These are phyloP conservation scores for Trifolium dubium DNA, from an alignment of 306 rosid genomes.

Conservation along the genomic window DNA sequence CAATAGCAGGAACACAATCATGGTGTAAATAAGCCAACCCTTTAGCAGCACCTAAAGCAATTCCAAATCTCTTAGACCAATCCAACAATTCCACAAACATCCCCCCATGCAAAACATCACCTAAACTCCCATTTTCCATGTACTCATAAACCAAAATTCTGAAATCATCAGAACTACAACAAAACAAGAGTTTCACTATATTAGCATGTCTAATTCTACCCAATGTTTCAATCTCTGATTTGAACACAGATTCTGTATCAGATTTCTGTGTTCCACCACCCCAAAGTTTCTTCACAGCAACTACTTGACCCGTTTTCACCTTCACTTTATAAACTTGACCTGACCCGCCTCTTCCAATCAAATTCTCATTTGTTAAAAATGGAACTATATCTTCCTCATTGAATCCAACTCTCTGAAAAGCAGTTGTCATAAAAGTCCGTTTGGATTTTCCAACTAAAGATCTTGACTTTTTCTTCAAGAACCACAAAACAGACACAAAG, in stretches of 20 bases:
- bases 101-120: slow-evolving; percentile 65
- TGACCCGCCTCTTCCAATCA: slow-evolving; percentile 76
- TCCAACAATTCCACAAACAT: slow-evolving; percentile 47
- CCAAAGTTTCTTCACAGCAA: slow-evolving; percentile 79
- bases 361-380: slow-evolving; percentile 48
- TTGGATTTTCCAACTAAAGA: slow-evolving; percentile 44
- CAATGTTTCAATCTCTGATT: slow-evolving; percentile 73
- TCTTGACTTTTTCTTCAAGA: slow-evolving; percentile 42
- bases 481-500: slow-evolving; percentile 54
- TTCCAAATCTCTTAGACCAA: slow-evolving; percentile 57
- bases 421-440: slow-evolving; percentile 43
- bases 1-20: slow-evolving; percentile 68
- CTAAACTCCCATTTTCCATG: slow-evolving; percentile 82
- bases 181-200: slow-evolving; percentile 69
- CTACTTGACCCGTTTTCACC: slow-evolving; percentile 62
- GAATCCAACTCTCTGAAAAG: slow-evolving; percentile 68
- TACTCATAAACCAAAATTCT: slow-evolving; percentile 72
- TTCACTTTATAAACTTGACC: slow-evolving; percentile 67
- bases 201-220: slow-evolving; percentile 81
- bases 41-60: slow-evolving; percentile 73
- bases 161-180: slow-evolving; percentile 66
- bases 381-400: slow-evolving; percentile 67
- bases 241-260: slow-evolving; percentile 55
- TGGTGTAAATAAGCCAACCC: slow-evolving; percentile 84
- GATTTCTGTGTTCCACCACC: slow-evolving; percentile 39